Percentiles rank a stretch among this genome's conserved stretches.
Conservation (phyloP, 345 rosid species). For the Acer campestre region DNA sequence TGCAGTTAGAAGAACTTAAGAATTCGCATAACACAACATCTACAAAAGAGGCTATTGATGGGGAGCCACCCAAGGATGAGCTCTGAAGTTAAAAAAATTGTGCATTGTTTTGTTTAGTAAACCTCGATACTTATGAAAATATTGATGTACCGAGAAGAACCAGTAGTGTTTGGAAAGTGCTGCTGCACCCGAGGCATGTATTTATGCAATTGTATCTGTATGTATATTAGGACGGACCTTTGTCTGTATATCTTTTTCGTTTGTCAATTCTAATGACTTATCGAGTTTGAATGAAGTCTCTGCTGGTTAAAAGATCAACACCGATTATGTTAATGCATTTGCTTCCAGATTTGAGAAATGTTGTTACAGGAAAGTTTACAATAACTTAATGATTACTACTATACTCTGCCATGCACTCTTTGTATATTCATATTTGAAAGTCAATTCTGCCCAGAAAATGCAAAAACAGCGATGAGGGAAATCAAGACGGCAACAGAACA, state of each 20-base stretch:
- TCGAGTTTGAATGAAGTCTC: no score
- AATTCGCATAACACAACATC: slow-evolving; percentile 26
- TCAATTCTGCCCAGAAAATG: neutral
- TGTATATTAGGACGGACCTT: neutral
- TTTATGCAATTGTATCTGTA: neutral
- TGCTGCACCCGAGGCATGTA: neutral
- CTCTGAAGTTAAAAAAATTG: slow-evolving; percentile 20
- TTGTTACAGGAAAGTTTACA: slow-evolving; percentile 1
- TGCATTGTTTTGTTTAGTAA: slow-evolving; percentile 1
- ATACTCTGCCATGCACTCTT: slow-evolving; percentile 4
- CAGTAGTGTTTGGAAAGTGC: neutral
- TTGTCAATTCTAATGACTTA: neutral
- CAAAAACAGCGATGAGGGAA: slow-evolving; percentile 16
- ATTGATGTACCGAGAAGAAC: neutral
- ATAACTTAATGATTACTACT: neutral
- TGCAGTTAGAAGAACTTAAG: slow-evolving; percentile 65
- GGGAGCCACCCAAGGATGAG: slow-evolving; percentile 39
- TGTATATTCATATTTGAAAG: neutral
- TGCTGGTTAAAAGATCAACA: neutral
- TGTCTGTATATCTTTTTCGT: neutral
- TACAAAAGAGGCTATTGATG: slow-evolving; percentile 32
- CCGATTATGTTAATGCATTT: neutral
- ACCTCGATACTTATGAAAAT: neutral
- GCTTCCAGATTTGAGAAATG: neutral
- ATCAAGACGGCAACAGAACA: slow-evolving; percentile 18